phyloP scores from a whole-genome alignment of 2,329 filamentous ascomycete genomes.

The Colletotrichum neosansevieriae region DNA sequence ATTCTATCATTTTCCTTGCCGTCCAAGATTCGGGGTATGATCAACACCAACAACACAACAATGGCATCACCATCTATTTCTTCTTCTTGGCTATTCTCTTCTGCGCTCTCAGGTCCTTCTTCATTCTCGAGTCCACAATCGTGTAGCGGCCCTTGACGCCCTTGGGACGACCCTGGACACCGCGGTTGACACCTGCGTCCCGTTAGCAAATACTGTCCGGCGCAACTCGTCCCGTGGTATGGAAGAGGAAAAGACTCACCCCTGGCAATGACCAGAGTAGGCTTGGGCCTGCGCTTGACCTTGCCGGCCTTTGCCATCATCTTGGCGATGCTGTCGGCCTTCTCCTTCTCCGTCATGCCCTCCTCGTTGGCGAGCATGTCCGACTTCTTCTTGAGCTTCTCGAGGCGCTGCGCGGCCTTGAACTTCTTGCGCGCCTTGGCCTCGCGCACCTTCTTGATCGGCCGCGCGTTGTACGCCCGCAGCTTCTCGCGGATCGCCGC shows the following conservation, averaged over 20 bases:
- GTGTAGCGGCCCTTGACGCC: constrained; percentile 97
- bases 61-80: constrained; percentile 54
- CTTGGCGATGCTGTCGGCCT: constrained; percentile 85
- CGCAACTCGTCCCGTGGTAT: too few species aligned
- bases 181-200: constrained; percentile 71
- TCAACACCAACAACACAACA: constrained; percentile 3
- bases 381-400: constrained; percentile 98
- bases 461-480: constrained; percentile 91
- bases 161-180: constrained; percentile 85
- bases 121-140: constrained; percentile 94
- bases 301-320: constrained; percentile 85
- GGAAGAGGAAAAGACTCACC: constrained; percentile 57
- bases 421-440: constrained; percentile 97
- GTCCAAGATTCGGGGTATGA: constrained; percentile 31
- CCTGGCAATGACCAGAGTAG: constrained; percentile 89
- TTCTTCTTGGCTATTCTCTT: constrained; percentile 83
- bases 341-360: constrained; percentile 95
- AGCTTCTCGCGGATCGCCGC: constrained; percentile 94
- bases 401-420: constrained; percentile 88
- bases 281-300: constrained; percentile 86
- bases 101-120: constrained; percentile 92
- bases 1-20: constrained; percentile 24
- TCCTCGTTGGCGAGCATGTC: constrained; percentile 90
- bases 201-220: constrained; percentile 13
- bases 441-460: constrained; percentile 99